Base-by-base conservation (phyloP, 2,329 filamentous ascomycete genomes). In the Sordariomycetes sp. region DNA sequence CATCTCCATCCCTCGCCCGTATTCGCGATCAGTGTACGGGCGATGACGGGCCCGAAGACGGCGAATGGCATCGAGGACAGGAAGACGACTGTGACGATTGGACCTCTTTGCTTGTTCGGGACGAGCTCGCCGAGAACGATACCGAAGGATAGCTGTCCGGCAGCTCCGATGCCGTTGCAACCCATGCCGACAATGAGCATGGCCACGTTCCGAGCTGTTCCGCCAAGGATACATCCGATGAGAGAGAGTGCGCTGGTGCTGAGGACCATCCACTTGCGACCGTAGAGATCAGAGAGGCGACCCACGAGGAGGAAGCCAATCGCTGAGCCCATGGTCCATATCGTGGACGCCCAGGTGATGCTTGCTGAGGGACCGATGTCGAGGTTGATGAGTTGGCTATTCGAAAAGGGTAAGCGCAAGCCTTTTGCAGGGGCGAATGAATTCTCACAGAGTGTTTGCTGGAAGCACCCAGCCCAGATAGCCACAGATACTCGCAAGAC, bases 1-100 rank as follows among this genome's bases (percentile, higher is more conserved):
- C 66, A 69, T 26, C 68, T 54, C 67, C 68, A 72, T 14, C 53
- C 48, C 4, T 55, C 45, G 4, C 42, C 46, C 1, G 66, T 68
- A 32, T 64, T 53, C 17, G 54, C 37, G 36, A 66, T 59, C 24
- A 70, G 55, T 4, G 52, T 47, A n/a, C 60, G 53, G 3, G 66
- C 66, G 35, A 71, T 64, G 28, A 68, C 48, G 14, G 64, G 63
- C 0, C 65, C 68, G 36, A 64, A 61, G 19, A 59, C 53, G 36
- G 61, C 58, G 39, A 59, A 61, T 10, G 59, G 58, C 17, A 61
- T 40, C 18, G 55, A 58, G 3, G 54, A 55, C 12, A 63, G 45
- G 39, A 66, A 62, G 21, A 61, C 54, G 29, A 58, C 38, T 2
- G 53, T 53, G 16, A 57, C 50, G 38, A 58, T 49, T 6, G 50